phyloP scores from a whole-genome alignment of 805 yeast genomes.

The Candida odintsovae region DNA sequence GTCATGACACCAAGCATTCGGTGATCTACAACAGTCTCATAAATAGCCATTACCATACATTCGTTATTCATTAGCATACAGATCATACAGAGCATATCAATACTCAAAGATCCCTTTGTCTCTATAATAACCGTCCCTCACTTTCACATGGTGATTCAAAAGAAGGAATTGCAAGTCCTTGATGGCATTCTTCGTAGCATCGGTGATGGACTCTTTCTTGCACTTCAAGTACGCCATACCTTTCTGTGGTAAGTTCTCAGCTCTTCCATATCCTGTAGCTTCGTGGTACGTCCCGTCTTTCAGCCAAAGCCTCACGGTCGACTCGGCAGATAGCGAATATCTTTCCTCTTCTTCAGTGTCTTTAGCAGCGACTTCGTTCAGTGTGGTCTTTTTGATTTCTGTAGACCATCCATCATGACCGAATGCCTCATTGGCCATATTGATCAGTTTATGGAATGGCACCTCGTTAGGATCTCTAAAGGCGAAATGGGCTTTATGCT shows the following conservation, averaged over 20 bases:
- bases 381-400: slow-evolving; percentile 27
- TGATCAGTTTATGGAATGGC: slow-evolving; percentile 30
- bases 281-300: slow-evolving; percentile 81
- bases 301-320: slow-evolving; percentile 58
- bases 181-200: slow-evolving; percentile 73
- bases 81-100: neutral
- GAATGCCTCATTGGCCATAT: slow-evolving; percentile 44
- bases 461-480: slow-evolving; percentile 12
- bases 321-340: slow-evolving; percentile 28
- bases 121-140: slow-evolving; percentile 28
- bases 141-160: slow-evolving; percentile 28
- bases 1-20: too few species aligned
- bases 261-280: slow-evolving; percentile 69
- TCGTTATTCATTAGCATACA: neutral
- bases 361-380: slow-evolving; percentile 15
- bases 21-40: too few species aligned
- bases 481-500: slow-evolving; percentile 5
- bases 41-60: neutral
- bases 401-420: slow-evolving; percentile 57
- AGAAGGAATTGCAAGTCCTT: slow-evolving; percentile 71
- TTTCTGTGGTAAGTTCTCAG: slow-evolving; percentile 54
- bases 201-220: slow-evolving; percentile 80
- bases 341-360: slow-evolving; percentile 8
- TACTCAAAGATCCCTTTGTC: slow-evolving; percentile 25
- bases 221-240: slow-evolving; percentile 77